phyloP scores from a whole-genome alignment of 441 rosid genomes.

The Gossypium schwendimanii region DNA sequence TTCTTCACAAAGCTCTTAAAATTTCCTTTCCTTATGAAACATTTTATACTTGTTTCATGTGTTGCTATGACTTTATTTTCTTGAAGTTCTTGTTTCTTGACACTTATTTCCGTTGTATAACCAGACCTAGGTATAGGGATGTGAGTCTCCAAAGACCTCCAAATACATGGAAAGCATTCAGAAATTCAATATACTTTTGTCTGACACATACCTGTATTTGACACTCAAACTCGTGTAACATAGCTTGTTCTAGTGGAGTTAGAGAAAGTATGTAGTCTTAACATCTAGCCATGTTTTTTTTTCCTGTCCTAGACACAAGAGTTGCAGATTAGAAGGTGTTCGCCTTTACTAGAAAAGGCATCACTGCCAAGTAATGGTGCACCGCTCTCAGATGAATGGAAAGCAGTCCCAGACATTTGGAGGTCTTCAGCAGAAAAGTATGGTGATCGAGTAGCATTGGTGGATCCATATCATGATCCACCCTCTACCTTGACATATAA shows the following conservation, averaged over 20 bases:
- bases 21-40: background rate
- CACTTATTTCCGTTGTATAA: background rate
- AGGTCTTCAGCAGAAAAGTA: conserved; percentile 71
- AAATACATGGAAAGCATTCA: background rate
- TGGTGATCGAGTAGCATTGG: conserved; percentile 66
- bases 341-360: conserved; percentile 55
- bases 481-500: conserved; percentile 69
- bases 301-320: conserved; percentile 41
- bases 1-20: background rate
- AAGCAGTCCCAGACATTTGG: conserved; percentile 89
- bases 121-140: background rate
- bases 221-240: background rate
- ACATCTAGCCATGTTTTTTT: background rate
- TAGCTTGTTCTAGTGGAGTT: background rate
- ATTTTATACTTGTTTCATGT: background rate
- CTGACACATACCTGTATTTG: background rate
- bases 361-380: conserved; percentile 27
- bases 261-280: background rate
- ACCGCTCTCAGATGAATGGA: conserved; percentile 52
- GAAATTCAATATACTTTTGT: background rate
- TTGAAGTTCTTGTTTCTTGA: background rate
- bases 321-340: conserved; percentile 42
- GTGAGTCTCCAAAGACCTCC: background rate
- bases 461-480: conserved; percentile 85
- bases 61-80: background rate